These are phyloP conservation scores for Euphorbia pulcherrima DNA, from an alignment of 345 rosid species.

Conservation along the genomic window DNA sequence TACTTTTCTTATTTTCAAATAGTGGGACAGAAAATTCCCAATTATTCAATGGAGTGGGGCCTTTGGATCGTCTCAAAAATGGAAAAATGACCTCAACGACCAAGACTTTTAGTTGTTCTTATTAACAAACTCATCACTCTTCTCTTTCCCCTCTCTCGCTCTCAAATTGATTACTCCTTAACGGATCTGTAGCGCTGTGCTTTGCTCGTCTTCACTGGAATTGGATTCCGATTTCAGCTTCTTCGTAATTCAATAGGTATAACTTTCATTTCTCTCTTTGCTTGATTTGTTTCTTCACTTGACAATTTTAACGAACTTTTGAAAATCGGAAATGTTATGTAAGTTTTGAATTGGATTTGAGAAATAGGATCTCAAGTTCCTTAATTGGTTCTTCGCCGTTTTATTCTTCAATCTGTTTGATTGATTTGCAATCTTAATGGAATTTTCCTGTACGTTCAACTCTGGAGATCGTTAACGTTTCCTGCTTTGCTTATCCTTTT, in stretches of 20 bases:
- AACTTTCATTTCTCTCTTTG: neutral
- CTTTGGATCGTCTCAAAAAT: no score
- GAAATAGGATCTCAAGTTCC: neutral
- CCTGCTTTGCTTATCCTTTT: neutral
- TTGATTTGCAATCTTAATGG: neutral
- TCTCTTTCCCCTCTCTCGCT: neutral
- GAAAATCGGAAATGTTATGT: neutral
- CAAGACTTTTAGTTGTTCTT: neutral
- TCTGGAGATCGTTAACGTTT: neutral
- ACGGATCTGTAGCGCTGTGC: neutral
- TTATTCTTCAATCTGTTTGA: neutral
- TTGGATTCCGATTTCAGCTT: neutral
- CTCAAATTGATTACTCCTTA: neutral
- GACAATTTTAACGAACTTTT: conserved; percentile 3
- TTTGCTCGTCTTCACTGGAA: neutral
- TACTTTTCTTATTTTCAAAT: no score
- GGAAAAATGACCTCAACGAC: no score
- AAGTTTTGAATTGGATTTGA: neutral
- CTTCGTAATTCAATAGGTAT: neutral
- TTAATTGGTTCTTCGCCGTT: neutral
- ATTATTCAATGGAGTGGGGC: no score
- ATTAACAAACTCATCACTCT: neutral
- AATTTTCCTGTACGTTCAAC: no score
- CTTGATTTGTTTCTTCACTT: neutral
- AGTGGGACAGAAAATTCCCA: no score